A percentile compares a stretch with the other conserved stretches of the same genome.
Conservation (phyloP, 139 green algal genomes). For the Chlamydomonas schloesseri region DNA sequence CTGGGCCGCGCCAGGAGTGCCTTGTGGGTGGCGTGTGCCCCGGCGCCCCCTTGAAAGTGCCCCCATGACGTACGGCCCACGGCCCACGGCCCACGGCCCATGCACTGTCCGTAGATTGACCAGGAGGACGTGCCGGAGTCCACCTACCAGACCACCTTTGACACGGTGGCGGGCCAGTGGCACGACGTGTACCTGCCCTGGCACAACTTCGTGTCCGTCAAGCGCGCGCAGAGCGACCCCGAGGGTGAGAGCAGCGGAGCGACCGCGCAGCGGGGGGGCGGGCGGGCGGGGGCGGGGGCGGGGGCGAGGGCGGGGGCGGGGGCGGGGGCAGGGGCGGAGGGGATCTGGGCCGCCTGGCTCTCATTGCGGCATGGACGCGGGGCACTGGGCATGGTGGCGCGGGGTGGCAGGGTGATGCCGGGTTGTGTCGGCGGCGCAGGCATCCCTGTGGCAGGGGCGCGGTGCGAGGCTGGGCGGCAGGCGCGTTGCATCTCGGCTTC, state of each 20-base stretch:
- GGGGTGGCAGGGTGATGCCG: no score
- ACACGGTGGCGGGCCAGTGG: constrained; percentile 79
- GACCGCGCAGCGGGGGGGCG: neutral
- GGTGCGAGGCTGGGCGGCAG: no score
- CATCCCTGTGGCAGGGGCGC: no score
- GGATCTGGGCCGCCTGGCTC: no score
- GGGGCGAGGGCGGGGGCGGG: neutral
- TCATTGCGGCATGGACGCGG: no score
- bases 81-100: no score
- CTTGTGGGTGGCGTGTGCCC: no score
- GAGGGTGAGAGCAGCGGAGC: constrained; percentile 3
- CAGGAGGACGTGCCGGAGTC: constrained; percentile 77
- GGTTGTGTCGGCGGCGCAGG: no score
- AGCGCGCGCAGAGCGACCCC: constrained; percentile 72
- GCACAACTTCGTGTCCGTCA: constrained; percentile 90
- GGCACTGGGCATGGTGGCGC: neutral
- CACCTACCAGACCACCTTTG: constrained; percentile 90
- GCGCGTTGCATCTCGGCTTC: no score
- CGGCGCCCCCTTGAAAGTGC: no score
- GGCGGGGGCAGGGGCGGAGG: neutral
- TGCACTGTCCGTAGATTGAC: constrained; percentile 67
- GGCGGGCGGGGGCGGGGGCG: neutral
- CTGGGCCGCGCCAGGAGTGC: no score
- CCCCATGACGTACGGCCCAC: no score
- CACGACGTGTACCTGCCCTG: constrained; percentile 81